phyloP scores from a whole-genome alignment of 768 basidiomycete species.

The Tylopilus subfusipes region DNA sequence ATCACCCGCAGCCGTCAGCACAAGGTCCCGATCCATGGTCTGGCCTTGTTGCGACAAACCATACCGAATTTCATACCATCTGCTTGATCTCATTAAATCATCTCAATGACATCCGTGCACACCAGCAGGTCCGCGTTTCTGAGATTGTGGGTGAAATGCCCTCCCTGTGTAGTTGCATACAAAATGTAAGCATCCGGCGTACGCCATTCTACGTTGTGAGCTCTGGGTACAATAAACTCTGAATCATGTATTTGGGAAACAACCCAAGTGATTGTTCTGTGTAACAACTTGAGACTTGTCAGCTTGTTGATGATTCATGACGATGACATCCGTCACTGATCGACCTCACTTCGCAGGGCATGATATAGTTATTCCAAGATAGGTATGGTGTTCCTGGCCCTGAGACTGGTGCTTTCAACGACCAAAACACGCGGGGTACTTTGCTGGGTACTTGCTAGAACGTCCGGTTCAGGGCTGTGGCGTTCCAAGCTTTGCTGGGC shows the following conservation, averaged over 20 bases:
- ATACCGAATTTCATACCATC: constrained; percentile 21
- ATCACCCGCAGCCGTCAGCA: constrained; percentile 22
- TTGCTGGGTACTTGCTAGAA: no score
- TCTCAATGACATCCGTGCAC: not conserved
- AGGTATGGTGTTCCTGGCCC: no score
- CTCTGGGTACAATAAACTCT: not conserved
- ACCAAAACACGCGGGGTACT: no score
- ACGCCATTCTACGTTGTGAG: not conserved
- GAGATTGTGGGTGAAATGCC: not conserved
- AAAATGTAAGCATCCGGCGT: not conserved
- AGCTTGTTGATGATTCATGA: not conserved
- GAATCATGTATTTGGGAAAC: not conserved
- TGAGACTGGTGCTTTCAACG: no score
- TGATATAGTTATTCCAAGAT: no score
- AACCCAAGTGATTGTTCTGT: not conserved
- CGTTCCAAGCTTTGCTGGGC: no score
- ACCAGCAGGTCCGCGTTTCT: not conserved
- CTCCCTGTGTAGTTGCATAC: not conserved
- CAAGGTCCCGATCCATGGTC: constrained; percentile 29
- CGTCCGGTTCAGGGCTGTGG: no score
- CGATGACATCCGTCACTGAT: not conserved
- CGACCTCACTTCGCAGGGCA: not conserved
- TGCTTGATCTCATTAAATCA: not conserved
- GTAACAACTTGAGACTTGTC: not conserved
- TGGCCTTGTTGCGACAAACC: constrained; percentile 22